Conservation (phyloP, 371 early-diverging fungal species). For the Nematocida parisii region DNA sequence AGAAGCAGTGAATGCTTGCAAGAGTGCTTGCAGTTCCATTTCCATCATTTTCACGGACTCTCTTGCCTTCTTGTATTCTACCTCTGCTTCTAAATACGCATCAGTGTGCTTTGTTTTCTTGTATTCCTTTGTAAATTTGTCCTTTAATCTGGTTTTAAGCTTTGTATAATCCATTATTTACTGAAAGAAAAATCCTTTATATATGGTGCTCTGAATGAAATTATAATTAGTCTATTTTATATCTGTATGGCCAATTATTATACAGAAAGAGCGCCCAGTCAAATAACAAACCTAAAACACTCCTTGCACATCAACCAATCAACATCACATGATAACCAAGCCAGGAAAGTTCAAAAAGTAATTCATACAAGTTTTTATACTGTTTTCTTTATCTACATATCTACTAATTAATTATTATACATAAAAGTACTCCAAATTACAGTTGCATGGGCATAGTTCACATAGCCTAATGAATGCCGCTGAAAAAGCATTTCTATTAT, state of each 20-base stretch:
- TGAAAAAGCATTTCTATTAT: too few species aligned
- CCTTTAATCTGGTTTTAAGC: slow-evolving; percentile 58
- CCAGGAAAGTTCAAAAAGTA: too few species aligned
- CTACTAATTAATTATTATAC: too few species aligned
- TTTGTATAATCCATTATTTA: slow-evolving; percentile 35
- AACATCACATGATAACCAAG: too few species aligned
- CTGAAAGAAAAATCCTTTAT: slow-evolving; percentile 62
- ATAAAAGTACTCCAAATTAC: too few species aligned
- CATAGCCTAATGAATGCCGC: too few species aligned
- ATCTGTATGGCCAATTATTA: not conserved
- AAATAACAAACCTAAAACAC: too few species aligned
- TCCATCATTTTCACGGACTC: slow-evolving; percentile 48
- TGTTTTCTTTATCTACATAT: too few species aligned
- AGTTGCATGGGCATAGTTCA: too few species aligned
- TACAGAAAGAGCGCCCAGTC: not conserved
- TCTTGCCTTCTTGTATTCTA: slow-evolving; percentile 59
- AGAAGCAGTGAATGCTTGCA: slow-evolving; percentile 35
- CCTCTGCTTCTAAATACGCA: slow-evolving; percentile 62
- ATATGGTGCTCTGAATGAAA: slow-evolving; percentile 50
- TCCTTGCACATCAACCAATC: too few species aligned
- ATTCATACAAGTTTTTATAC: too few species aligned
- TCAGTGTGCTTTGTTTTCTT: slow-evolving; percentile 57
- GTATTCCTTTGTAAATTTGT: slow-evolving; percentile 65
- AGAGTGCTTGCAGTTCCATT: slow-evolving; percentile 46
- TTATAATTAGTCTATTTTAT: slow-evolving; percentile 52